These are phyloP conservation scores for Prinsepia uniflora DNA, from an alignment of 306 rosid species.

Conservation along the genomic window DNA sequence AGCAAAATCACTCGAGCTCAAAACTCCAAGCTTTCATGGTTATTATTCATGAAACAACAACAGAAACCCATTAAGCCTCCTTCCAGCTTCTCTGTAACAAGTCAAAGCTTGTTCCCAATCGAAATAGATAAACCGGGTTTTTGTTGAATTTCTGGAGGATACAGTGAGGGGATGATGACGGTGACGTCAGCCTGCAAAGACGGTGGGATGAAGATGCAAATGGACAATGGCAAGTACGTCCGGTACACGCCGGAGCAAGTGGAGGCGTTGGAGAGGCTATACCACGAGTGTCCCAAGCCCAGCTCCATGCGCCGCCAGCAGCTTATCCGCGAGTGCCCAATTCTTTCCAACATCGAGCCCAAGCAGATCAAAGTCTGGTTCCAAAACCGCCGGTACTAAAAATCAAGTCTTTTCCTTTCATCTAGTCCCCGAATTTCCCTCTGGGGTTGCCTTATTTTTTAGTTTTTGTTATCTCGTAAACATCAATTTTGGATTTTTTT, in stretches of 20 bases:
- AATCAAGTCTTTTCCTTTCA: neutral
- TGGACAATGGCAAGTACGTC: conserved; percentile 99
- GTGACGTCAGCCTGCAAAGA: conserved; percentile 71
- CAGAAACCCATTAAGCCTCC: neutral
- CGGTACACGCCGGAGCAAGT: conserved; percentile 97
- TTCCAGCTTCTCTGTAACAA: neutral
- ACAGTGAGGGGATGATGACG: conserved; percentile 53
- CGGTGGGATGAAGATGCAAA: conserved; percentile 42
- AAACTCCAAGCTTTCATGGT: neutral
- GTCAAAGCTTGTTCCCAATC: neutral
- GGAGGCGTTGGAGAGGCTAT: conserved; percentile 88
- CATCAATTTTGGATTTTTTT: neutral
- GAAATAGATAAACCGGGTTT: neutral
- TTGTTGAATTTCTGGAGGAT: neutral
- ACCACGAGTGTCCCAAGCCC: conserved; percentile 96
- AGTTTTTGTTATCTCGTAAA: neutral
- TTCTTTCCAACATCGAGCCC: conserved; percentile 91
- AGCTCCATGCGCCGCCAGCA: conserved; percentile 96
- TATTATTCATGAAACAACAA: conserved; percentile 2
- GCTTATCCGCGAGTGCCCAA: conserved; percentile 90
- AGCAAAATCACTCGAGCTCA: neutral
- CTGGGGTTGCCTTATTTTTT: neutral
- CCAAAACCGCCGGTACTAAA: conserved; percentile 74
- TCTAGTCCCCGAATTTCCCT: neutral
- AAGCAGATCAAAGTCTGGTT: conserved; percentile 99